Conservation (phyloP, 75 land plant species). For the Selaginella moellendorffii region DNA sequence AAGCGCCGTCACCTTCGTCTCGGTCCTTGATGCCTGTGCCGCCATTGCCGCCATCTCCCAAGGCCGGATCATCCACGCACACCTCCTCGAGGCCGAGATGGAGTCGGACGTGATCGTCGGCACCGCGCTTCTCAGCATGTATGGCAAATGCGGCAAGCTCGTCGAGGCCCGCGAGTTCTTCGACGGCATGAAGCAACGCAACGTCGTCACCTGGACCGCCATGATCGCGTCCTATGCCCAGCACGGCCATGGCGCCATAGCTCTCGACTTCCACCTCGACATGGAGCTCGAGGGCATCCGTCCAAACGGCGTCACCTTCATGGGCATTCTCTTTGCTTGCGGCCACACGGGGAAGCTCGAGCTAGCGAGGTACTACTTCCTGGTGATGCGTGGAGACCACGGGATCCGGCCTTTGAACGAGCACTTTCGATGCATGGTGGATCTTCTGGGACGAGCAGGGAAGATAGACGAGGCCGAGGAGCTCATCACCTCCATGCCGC, state of each 20-base stretch:
- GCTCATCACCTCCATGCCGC: not conserved
- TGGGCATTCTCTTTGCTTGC: conserved; percentile 16
- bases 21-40: not conserved
- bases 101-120: conserved; percentile 12
- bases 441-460: not conserved
- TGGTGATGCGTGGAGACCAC: not conserved
- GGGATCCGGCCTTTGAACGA: not conserved
- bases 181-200: not conserved
- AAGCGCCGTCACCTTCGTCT: conserved; percentile 1
- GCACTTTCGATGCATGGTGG: not conserved
- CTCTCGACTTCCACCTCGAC: conserved; percentile 4
- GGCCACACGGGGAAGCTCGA: not conserved
- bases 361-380: not conserved
- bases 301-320: conserved; percentile 14
- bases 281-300: conserved; percentile 9
- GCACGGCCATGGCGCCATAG: conserved; percentile 11
- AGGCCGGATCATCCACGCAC: conserved; percentile 14
- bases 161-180: conserved; percentile 14
- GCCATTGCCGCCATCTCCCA: not conserved
- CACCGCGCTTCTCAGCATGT: conserved; percentile 18
- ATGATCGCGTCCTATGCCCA: conserved; percentile 20
- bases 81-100: not conserved
- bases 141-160: conserved; percentile 18
- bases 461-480: not conserved
- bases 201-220: conserved; percentile 21